Percentiles rank a stretch among this genome's conserved stretches.
Evolutionary conservation across 1,284 basidiomycete genomes (phyloP).

Genomic region (Moesziomyces aphidis): DNA sequence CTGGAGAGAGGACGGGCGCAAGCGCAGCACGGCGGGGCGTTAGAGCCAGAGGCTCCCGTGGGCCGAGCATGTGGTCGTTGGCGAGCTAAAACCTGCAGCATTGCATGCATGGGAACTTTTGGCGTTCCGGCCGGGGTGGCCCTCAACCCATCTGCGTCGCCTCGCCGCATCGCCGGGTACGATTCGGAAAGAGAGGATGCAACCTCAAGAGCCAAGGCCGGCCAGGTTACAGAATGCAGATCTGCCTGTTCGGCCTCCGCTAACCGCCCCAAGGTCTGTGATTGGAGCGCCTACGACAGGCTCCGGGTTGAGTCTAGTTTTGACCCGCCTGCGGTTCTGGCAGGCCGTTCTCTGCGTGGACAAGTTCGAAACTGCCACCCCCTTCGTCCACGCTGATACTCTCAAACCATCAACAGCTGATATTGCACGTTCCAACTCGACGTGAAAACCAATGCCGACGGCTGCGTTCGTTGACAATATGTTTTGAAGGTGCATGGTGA

Average conservation of each 20-base stretch:
- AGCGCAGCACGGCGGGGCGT: too few relatives aligned
- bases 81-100: background rate
- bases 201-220: background rate
- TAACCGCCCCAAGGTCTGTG: background rate
- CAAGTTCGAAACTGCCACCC: slow-evolving; percentile 2
- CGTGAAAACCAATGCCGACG: too few relatives aligned
- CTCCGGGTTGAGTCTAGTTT: too few relatives aligned
- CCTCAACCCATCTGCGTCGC: background rate
- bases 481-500: too few relatives aligned
- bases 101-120: slow-evolving; percentile 5
- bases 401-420: background rate
- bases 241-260: background rate
- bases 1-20: background rate
- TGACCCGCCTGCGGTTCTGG: background rate
- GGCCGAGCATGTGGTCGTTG: slow-evolving; percentile 1
- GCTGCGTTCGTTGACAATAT: too few relatives aligned
- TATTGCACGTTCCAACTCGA: too few relatives aligned
- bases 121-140: background rate
- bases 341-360: slow-evolving; percentile 3
- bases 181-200: background rate
- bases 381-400: slow-evolving; percentile 2
- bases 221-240: too few relatives aligned
- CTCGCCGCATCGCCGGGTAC: background rate
- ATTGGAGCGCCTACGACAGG: background rate
- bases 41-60: too few relatives aligned